Conservation (phyloP, 106 monocot genomes). For the Gastrodia elata region DNA sequence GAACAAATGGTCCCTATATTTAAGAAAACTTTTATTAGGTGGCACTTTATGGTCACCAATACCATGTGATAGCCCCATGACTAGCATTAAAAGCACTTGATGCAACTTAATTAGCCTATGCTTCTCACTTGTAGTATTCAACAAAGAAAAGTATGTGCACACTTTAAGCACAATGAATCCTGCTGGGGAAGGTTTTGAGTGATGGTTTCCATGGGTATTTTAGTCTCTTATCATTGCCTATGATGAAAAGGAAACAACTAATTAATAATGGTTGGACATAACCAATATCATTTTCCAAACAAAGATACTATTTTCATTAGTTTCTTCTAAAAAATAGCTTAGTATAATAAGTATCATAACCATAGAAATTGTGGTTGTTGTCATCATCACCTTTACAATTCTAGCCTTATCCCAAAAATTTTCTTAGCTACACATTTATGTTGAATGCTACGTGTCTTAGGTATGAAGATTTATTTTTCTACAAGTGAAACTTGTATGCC, state of each 20-base stretch:
- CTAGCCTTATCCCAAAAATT: not conserved
- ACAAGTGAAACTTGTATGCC: too few species aligned
- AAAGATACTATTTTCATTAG: not conserved
- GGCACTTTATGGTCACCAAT: constrained; percentile 1
- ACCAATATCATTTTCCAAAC: not conserved
- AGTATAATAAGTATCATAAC: not conserved
- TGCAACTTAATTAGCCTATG: not conserved
- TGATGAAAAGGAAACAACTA: constrained; percentile 5
- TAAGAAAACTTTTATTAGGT: not conserved
- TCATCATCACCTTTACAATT: not conserved
- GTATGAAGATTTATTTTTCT: too few species aligned
- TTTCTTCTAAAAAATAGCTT: not conserved
- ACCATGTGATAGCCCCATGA: constrained; percentile 1
- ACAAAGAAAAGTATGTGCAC: not conserved
- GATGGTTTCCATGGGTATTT: constrained; percentile 3
- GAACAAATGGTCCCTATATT: constrained; percentile 6
- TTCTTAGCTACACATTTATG: too few species aligned
- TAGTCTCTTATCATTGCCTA: constrained; percentile 1
- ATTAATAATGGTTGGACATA: not conserved
- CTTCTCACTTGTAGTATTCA: not conserved
- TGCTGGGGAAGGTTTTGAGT: not conserved
- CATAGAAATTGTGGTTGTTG: not conserved
- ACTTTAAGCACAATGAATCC: not conserved
- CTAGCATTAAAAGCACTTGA: constrained; percentile 3
- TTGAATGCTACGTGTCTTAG: too few species aligned